phyloP scores from a whole-genome alignment of 2,329 filamentous ascomycete species.

The Colletotrichum euphorbiae region DNA sequence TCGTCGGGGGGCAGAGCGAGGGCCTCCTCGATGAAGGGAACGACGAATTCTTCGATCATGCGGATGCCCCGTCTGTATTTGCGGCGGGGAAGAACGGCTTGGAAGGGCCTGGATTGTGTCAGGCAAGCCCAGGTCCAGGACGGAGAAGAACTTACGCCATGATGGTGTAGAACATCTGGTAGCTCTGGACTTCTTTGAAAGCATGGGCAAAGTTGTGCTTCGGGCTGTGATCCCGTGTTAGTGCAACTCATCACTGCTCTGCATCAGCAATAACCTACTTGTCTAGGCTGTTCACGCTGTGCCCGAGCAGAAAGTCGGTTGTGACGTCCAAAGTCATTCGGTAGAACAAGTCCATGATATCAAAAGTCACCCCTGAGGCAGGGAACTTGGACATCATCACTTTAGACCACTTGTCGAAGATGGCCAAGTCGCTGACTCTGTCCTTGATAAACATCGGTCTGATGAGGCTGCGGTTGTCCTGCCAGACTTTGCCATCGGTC shows the following conservation, averaged over 20 bases:
- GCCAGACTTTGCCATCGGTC: slow-evolving; percentile 64
- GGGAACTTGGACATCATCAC: slow-evolving; percentile 70
- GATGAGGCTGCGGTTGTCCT: slow-evolving; percentile 63
- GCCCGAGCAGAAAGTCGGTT: slow-evolving; percentile 75
- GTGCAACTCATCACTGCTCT: not conserved
- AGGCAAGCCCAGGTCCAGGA: not conserved
- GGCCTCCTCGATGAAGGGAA: slow-evolving; percentile 75
- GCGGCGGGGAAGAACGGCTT: slow-evolving; percentile 66
- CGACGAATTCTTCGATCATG: slow-evolving; percentile 75
- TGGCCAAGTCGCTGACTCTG: slow-evolving; percentile 61
- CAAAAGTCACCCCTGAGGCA: slow-evolving; percentile 62
- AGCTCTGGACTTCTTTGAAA: slow-evolving; percentile 76
- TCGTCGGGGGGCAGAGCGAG: slow-evolving; percentile 72
- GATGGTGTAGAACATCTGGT: slow-evolving; percentile 72
- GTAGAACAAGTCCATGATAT: slow-evolving; percentile 73
- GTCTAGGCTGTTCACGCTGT: slow-evolving; percentile 61
- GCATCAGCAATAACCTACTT: slow-evolving; percentile 45
- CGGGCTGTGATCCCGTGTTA: slow-evolving; percentile 51
- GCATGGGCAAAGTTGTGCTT: slow-evolving; percentile 73
- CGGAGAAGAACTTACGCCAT: slow-evolving; percentile 48
- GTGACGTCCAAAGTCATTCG: slow-evolving; percentile 74
- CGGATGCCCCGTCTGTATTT: slow-evolving; percentile 72
- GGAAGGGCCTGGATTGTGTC: slow-evolving; percentile 63
- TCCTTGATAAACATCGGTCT: slow-evolving; percentile 64
- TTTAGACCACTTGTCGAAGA: slow-evolving; percentile 70